Conservation (phyloP, 2,329 filamentous ascomycete species). For the Phaeophleospora eucalypticola region DNA sequence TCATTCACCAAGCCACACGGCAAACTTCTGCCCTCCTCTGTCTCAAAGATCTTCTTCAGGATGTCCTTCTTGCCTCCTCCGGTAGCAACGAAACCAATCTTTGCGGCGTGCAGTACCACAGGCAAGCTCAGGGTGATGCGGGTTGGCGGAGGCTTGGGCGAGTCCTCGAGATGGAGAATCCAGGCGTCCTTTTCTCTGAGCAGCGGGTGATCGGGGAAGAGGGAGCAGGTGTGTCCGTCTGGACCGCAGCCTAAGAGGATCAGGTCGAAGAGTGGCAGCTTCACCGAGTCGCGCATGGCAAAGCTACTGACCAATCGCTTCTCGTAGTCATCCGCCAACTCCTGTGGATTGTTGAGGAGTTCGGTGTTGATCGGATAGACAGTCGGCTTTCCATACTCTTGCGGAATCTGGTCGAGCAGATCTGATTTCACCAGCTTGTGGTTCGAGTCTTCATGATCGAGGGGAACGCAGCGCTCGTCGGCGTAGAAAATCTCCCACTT, state of each 20-base stretch:
- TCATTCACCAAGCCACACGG: conserved; percentile 88
- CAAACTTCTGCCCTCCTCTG: conserved; percentile 64
- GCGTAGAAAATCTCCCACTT: conserved; percentile 99
- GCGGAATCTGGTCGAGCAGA: conserved; percentile 81
- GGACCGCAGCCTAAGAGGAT: conserved; percentile 90
- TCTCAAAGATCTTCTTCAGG: conserved; percentile 86
- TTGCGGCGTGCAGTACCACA: conserved; percentile 80
- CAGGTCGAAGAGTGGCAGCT: conserved; percentile 90
- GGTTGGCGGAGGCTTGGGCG: conserved; percentile 86
- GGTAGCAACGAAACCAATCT: conserved; percentile 87
- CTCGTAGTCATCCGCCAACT: conserved; percentile 92
- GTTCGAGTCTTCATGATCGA: conserved; percentile 91
- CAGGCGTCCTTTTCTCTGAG: conserved; percentile 84
- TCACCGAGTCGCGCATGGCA: conserved; percentile 87
- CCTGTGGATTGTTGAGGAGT: conserved; percentile 73
- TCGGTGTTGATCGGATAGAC: conserved; percentile 74
- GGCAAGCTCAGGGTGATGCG: conserved; percentile 90
- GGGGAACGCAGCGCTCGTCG: conserved; percentile 90
- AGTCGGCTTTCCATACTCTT: conserved; percentile 59
- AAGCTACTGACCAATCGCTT: conserved; percentile 80
- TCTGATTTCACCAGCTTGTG: conserved; percentile 83
- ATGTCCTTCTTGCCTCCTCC: conserved; percentile 86
- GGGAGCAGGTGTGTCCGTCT: conserved; percentile 93
- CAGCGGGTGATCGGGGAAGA: conserved; percentile 87
- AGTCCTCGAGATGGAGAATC: conserved; percentile 89